phyloP scores from a whole-genome alignment of 2,329 filamentous ascomycete genomes.

The Dactylellina leptospora region DNA sequence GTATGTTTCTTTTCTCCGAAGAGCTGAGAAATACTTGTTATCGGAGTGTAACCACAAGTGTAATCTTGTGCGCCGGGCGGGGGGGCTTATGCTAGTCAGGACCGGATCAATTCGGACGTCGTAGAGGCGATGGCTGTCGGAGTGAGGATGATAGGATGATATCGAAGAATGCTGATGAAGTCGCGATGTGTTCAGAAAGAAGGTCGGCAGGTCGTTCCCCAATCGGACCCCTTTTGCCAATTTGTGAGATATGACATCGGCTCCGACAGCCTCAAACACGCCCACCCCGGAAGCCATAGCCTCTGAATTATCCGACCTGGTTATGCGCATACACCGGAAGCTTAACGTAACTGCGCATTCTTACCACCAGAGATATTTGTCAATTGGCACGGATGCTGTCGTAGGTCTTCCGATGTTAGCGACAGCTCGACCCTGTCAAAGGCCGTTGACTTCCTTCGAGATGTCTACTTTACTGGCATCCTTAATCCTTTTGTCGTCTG shows the following conservation, averaged over 20 bases:
- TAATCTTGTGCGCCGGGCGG: background rate
- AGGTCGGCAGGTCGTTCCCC: background rate
- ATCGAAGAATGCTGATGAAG: slow-evolving; percentile 12
- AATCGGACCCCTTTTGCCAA: slow-evolving; percentile 19
- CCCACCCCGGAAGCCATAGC: slow-evolving; percentile 3
- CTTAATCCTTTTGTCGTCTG: background rate
- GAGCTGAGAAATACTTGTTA: background rate
- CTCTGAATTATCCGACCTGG: background rate
- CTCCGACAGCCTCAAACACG: slow-evolving; percentile 27
- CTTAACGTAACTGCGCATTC: background rate
- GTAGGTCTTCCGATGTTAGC: background rate
- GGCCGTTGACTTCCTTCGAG: background rate
- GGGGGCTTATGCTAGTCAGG: background rate
- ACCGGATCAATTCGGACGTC: slow-evolving; percentile 11
- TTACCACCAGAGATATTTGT: background rate
- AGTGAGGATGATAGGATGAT: no score
- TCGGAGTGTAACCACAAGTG: background rate
- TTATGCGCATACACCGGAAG: background rate
- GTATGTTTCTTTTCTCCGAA: background rate
- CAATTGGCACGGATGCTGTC: slow-evolving; percentile 1
- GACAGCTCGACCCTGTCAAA: slow-evolving; percentile 22
- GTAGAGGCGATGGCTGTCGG: background rate
- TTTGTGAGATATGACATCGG: slow-evolving; percentile 20
- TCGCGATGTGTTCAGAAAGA: no score
- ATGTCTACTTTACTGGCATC: background rate